Evolutionary conservation across 257 asterid species (phyloP), one percentile per base, ranked within the genome.

Genomic region (Leptodermis oblonga): DNA sequence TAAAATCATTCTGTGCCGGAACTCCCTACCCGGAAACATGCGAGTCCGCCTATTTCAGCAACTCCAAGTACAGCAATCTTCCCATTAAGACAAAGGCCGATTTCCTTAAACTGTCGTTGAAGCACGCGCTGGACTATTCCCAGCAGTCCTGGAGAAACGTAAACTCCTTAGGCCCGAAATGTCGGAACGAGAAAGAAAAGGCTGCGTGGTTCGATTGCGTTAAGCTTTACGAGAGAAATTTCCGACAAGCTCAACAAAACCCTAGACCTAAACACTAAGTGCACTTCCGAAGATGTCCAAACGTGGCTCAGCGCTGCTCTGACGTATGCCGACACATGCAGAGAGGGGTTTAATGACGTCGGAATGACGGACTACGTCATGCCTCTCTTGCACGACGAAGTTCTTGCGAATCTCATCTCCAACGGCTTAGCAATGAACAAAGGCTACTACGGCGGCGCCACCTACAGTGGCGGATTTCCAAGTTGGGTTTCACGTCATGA

Each of bases 291-390:
- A 7, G 97, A 93, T 34, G 81, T 78, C 0, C 98, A 90, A 22
- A 82, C 94, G 2, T 92, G 98, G 98, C 75, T 92, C 3, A 92
- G 97, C 83, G 45, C 97, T 0, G 92, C 97, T 2, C 69, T 90
- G 0, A 92, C 98, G 4, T 86, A 86, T 42, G 79, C 86, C 8
- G 94, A 84, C 63, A 92, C 98, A 0, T 92, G 98, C 73, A 53
- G 14, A 54, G 30, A 72, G 22, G 96, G 98, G 61, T 92, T 92
- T 56, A 5, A 9, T 0, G 98, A 92, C 8, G 80, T 90, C 0
- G 94, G 92, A 0, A 78, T 90, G 41, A 17, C 75, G 0, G 86
- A 80, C 37, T 66, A 77, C 33, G 62, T 82, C 0, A 65, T 80
- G 31, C 92, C 95, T 0, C 28, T 84, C 45, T 69, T 78, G 76